phyloP scores from a whole-genome alignment of 2,329 filamentous ascomycete species.

The Aquanectria penicillioides region DNA sequence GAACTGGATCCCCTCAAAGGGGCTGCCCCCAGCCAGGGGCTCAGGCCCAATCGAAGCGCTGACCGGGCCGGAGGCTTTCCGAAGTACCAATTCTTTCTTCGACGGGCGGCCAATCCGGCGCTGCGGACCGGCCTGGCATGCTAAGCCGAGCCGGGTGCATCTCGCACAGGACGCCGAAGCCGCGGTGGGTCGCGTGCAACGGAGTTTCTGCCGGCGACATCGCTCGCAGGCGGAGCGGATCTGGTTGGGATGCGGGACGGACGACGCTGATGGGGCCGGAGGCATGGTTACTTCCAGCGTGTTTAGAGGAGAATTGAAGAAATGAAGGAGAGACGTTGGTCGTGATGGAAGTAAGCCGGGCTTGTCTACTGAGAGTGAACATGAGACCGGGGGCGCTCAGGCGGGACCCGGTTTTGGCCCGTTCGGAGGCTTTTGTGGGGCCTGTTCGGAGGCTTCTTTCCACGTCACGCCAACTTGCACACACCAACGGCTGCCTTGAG shows the following conservation, averaged over 20 bases:
- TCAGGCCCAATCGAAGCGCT: neutral
- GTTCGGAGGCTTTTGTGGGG: constrained; percentile 34
- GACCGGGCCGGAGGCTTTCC: constrained; percentile 15
- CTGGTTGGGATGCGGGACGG: constrained; percentile 44
- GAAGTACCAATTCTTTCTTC: constrained; percentile 30
- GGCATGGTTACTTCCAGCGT: constrained; percentile 20
- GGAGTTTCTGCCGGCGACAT: constrained; percentile 46
- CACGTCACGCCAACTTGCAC: constrained; percentile 1
- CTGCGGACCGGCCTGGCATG: constrained; percentile 43
- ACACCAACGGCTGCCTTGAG: no score
- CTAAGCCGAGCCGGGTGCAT: constrained; percentile 42
- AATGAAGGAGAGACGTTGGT: neutral
- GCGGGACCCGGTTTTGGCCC: neutral
- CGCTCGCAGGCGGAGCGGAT: constrained; percentile 46
- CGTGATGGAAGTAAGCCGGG: neutral
- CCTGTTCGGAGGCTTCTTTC: constrained; percentile 32
- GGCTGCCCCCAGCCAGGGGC: no score
- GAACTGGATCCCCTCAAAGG: constrained; percentile 25
- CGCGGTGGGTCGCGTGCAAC: constrained; percentile 41
- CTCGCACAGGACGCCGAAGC: constrained; percentile 38
- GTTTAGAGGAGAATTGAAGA: neutral
- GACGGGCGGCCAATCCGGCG: constrained; percentile 45
- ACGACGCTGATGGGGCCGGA: neutral
- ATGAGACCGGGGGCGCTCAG: neutral
- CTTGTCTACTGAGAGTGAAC: no score